phyloP scores from a whole-genome alignment of 805 yeast species.

The Zygosaccharomyces bailii region DNA sequence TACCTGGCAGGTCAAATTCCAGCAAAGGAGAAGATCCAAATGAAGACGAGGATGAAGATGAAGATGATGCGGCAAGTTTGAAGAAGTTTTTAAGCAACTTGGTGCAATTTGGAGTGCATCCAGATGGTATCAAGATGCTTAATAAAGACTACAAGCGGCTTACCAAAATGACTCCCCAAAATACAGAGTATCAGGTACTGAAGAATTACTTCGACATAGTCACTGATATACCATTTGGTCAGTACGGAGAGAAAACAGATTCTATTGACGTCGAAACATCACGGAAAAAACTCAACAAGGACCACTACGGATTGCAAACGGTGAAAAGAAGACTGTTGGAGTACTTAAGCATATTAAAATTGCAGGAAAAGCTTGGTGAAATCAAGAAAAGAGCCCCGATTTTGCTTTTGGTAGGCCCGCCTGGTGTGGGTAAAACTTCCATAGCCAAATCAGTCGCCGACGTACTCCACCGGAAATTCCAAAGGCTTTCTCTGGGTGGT shows the following conservation, averaged over 20 bases:
- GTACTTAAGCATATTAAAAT: constrained; percentile 72
- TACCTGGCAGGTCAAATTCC: background rate
- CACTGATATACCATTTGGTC: constrained; percentile 59
- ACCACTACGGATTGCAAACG: constrained; percentile 71
- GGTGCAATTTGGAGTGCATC: constrained; percentile 31
- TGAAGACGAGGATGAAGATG: constrained; percentile 36
- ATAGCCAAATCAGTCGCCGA: constrained; percentile 77
- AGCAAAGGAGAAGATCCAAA: constrained; percentile 13
- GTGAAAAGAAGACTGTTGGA: constrained; percentile 76
- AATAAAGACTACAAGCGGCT: constrained; percentile 54
- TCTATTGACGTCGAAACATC: constrained; percentile 51
- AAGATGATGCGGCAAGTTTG: constrained; percentile 39
- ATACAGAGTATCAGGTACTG: constrained; percentile 62
- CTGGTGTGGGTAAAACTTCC: constrained; percentile 91
- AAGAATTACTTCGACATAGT: constrained; percentile 62
- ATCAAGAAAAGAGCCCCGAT: constrained; percentile 52
- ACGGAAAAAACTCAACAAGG: constrained; percentile 57
- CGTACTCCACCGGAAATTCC: constrained; percentile 69
- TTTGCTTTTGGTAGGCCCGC: constrained; percentile 81
- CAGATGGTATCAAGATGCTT: constrained; percentile 42
- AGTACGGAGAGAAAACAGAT: constrained; percentile 26
- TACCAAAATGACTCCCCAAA: constrained; percentile 48
- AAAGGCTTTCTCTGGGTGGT: constrained; percentile 82
- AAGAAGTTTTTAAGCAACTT: constrained; percentile 31
- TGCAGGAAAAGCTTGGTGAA: constrained; percentile 34